These are phyloP conservation scores for Acer saccharum DNA, from an alignment of 345 rosid genomes.

Conservation along the genomic window DNA sequence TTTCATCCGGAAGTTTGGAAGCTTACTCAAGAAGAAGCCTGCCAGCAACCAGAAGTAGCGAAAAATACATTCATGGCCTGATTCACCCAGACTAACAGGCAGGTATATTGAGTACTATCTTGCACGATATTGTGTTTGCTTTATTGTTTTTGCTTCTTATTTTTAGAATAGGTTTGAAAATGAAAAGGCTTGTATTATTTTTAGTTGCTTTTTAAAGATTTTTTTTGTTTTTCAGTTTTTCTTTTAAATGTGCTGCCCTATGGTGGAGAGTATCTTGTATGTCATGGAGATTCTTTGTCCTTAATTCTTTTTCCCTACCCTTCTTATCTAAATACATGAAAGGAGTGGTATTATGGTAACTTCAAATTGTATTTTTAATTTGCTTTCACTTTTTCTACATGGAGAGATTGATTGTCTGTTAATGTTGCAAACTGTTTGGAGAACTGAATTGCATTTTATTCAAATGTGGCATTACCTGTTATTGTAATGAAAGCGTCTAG, in stretches of 20 bases:
- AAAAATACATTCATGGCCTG: constrained; percentile 27
- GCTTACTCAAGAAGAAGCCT: constrained; percentile 89
- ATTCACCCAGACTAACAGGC: constrained; percentile 25
- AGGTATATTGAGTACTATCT: constrained; percentile 34
- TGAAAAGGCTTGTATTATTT: constrained; percentile 43
- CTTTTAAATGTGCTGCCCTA: constrained; percentile 25
- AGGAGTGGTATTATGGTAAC: constrained; percentile 29
- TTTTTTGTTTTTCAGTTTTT: not conserved
- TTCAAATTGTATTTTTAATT: constrained; percentile 26
- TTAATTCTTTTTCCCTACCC: constrained; percentile 21
- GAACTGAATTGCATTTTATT: not conserved
- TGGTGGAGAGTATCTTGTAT: constrained; percentile 34
- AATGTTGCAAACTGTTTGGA: not conserved
- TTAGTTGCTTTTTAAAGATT: constrained; percentile 23
- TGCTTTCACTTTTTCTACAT: constrained; percentile 15
- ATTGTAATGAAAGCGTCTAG: not conserved
- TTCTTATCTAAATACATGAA: constrained; percentile 28
- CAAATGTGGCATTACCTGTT: not conserved
- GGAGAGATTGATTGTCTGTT: constrained; percentile 1
- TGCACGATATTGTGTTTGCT: constrained; percentile 42
- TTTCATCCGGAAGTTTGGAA: constrained; percentile 87
- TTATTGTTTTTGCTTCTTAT: constrained; percentile 30
- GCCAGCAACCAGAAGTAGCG: constrained; percentile 62
- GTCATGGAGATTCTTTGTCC: constrained; percentile 34
- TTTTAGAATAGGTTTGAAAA: constrained; percentile 35